A percentile compares a stretch with the other conserved stretches of the same genome.
These are phyloP conservation scores for Macrophomina phaseolina DNA, from an alignment of 2,329 filamentous ascomycete species.

Conservation along the genomic window DNA sequence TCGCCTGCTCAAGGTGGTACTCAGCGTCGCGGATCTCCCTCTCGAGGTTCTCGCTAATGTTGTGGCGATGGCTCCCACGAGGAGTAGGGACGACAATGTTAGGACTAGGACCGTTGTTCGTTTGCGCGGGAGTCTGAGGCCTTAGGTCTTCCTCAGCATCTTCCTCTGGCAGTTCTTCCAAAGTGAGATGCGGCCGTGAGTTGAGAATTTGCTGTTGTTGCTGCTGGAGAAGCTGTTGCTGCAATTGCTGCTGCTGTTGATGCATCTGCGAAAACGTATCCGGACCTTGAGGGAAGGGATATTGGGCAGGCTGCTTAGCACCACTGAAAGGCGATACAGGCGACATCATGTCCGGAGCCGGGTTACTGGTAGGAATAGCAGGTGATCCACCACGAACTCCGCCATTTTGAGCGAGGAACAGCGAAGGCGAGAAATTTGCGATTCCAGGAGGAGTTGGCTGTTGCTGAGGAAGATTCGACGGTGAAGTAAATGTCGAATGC, in stretches of 20 bases:
- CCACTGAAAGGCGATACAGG: slow-evolving; percentile 67
- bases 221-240: slow-evolving; percentile 61
- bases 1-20: slow-evolving; percentile 81
- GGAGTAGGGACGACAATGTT: slow-evolving; percentile 67
- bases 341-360: slow-evolving; percentile 43
- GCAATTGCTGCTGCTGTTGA: slow-evolving; percentile 56
- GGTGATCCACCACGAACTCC: slow-evolving; percentile 52
- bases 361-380: slow-evolving; percentile 42
- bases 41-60: slow-evolving; percentile 78
- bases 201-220: slow-evolving; percentile 58
- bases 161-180: slow-evolving; percentile 76
- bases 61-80: slow-evolving; percentile 68
- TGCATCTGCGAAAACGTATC: slow-evolving; percentile 54
- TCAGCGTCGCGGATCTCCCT: slow-evolving; percentile 85
- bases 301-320: slow-evolving; percentile 46
- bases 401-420: slow-evolving; percentile 44
- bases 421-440: slow-evolving; percentile 49
- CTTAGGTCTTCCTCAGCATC: slow-evolving; percentile 66
- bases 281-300: slow-evolving; percentile 39
- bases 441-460: slow-evolving; percentile 62
- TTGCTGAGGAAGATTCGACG: slow-evolving; percentile 70
- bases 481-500: slow-evolving; percentile 72
- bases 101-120: slow-evolving; percentile 50
- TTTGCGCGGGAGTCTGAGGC: slow-evolving; percentile 39
- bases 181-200: slow-evolving; percentile 50